These are phyloP conservation scores for Metschnikowia colocasiae DNA, from an alignment of 805 yeast genomes.

Conservation along the genomic window DNA sequence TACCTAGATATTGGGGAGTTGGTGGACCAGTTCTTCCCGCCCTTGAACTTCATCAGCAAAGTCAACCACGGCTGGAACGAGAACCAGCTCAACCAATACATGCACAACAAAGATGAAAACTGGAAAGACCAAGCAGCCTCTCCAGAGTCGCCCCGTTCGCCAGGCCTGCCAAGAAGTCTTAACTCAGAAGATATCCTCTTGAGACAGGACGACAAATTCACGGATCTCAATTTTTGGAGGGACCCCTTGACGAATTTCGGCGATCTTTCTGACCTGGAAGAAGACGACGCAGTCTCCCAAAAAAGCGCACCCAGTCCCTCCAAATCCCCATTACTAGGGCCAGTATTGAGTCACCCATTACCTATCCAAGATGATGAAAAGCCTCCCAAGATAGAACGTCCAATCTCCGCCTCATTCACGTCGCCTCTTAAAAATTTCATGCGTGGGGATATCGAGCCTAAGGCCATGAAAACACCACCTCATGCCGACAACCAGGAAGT, in stretches of 20 bases:
- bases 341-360: constrained; percentile 9
- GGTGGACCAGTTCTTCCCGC: constrained; percentile 97
- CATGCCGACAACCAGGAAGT: constrained; percentile 18
- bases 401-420: constrained; percentile 34
- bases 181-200: constrained; percentile 24
- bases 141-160: constrained; percentile 21
- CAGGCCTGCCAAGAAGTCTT: constrained; percentile 23
- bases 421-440: constrained; percentile 41
- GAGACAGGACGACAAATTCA: constrained; percentile 57
- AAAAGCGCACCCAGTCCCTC: constrained; percentile 8
- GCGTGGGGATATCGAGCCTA: constrained; percentile 29
- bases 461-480: constrained; percentile 26
- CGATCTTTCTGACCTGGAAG: constrained; percentile 54
- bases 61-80: constrained; percentile 34
- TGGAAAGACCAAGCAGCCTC: constrained; percentile 9
- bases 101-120: constrained; percentile 19
- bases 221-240: constrained; percentile 91
- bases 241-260: constrained; percentile 66
- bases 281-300: constrained; percentile 22
- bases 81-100: constrained; percentile 33
- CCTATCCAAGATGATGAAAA: constrained; percentile 2
- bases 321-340: constrained; percentile 3
- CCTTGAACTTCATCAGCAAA: constrained; percentile 40
- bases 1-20: constrained; percentile 88
- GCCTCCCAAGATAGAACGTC: constrained; percentile 24